A percentile compares a stretch with the other conserved stretches of the same genome.
Evolutionary conservation across 768 basidiomycete genomes (phyloP).

Genomic region (Tremella mesenterica): DNA sequence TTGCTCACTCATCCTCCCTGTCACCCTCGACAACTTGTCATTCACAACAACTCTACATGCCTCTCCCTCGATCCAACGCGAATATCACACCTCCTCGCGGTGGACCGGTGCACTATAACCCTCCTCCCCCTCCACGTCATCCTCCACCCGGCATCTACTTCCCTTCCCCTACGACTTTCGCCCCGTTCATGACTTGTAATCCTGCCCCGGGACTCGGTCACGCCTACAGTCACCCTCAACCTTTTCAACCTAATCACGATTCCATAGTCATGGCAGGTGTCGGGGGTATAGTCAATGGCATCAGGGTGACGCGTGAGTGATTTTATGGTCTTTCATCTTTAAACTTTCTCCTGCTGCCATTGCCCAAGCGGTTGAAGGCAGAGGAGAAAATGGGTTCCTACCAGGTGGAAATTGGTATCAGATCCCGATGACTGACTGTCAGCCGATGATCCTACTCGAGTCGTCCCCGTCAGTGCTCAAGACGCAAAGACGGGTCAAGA

Average conservation of each 20-base stretch:
- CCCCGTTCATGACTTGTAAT: not conserved
- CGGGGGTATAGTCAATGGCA: slow-evolving; percentile 37
- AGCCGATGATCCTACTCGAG: slow-evolving; percentile 86
- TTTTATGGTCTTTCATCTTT: not conserved
- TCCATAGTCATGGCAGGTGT: slow-evolving; percentile 32
- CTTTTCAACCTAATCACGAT: not conserved
- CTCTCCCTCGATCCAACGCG: too few relatives aligned
- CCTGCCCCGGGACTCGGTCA: not conserved
- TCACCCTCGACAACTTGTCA: too few relatives aligned
- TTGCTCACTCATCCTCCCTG: too few relatives aligned
- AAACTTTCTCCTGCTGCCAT: too few relatives aligned
- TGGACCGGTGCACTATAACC: too few relatives aligned
- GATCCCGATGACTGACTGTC: slow-evolving; percentile 1
- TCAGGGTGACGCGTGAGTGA: slow-evolving; percentile 41
- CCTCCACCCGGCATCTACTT: not conserved
- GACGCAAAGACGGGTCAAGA: slow-evolving; percentile 89
- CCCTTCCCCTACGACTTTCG: not conserved
- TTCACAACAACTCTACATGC: too few relatives aligned
- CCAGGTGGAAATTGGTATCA: not conserved
- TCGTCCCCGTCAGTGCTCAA: slow-evolving; percentile 88
- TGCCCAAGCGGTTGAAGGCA: too few relatives aligned
- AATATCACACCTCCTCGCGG: too few relatives aligned
- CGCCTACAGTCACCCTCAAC: not conserved
- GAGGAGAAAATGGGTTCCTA: too few relatives aligned
- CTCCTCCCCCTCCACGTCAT: too few relatives aligned